Evolutionary conservation across 345 rosid species (phyloP), one percentile per base, ranked within the genome.

Genomic region (Linum lewisii): DNA sequence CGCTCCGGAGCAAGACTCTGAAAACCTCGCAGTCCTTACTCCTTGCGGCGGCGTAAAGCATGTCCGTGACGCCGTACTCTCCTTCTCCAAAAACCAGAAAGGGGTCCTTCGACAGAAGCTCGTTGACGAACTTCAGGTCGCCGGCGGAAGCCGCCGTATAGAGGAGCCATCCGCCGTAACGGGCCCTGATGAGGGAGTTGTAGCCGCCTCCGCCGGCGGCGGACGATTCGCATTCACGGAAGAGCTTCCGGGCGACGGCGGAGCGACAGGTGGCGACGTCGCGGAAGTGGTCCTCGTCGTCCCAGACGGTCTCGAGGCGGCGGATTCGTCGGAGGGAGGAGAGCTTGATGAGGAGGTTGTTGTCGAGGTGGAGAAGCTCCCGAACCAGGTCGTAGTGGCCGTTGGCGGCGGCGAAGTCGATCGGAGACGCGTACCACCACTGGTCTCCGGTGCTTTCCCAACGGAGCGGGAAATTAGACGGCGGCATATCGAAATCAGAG

Each of bases 371-470:
- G 71, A 93, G 91, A 2, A 93, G 94, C 79, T 93, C 95, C 25
- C 72, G 64, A 6, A 92, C 97, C 51, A 92, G 69, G 66, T 92
- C 92, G 65, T 86, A 86, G 38, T 83, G 79, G 45, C 99, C 99
- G 53, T 93, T 86, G 0, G 99, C 99, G 1, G 94, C 97, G n/a
- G 95, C 99, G 61, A 86, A 88, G 60, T 93, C 99, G 21, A 93
- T 88, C 1, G 99, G 99, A 5, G 94, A 84, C 18, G 89, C 99
- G 61, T 80, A 93, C 99, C 99, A 93, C 99, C 99, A 93, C 62
- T 86, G 99, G 66, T 93, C 97, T 20, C 97, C 97, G 5, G 97
- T 93, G 76, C 99, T 93, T 59, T 93, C 97, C 99, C 99, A 93
- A 21, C 94, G 83, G 23, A 93, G 97, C 51, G 99, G 91, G 73